phyloP scores from a whole-genome alignment of 495 filamentous ascomycete genomes.

The Bathelium albidoporum region DNA sequence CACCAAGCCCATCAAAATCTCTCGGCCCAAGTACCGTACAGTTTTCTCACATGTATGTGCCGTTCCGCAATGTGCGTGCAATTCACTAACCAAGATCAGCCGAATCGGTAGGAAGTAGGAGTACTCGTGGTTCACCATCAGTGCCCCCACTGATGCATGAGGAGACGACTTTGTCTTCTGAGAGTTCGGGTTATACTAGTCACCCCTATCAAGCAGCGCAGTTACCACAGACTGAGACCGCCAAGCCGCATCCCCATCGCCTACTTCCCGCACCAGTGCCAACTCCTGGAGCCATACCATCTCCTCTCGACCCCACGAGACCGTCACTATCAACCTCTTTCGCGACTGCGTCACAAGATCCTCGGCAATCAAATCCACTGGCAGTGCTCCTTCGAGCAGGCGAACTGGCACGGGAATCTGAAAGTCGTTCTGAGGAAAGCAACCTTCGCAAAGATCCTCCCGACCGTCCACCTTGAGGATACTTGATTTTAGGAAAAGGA shows the following conservation, averaged over 20 bases:
- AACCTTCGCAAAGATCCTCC: neutral
- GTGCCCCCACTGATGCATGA: slow-evolving; percentile 21
- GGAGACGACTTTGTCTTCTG: slow-evolving; percentile 24
- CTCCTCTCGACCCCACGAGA: slow-evolving; percentile 15
- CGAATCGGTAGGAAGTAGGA: neutral
- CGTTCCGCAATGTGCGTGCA: neutral
- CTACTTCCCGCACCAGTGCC: slow-evolving; percentile 21
- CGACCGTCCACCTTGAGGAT: neutral
- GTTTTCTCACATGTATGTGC: neutral
- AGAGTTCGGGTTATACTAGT: slow-evolving; percentile 7
- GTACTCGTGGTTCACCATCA: neutral
- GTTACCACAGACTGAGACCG: slow-evolving; percentile 9
- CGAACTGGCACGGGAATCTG: slow-evolving; percentile 17
- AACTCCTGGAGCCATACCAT: slow-evolving; percentile 10
- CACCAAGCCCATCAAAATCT: neutral
- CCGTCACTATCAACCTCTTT: slow-evolving; percentile 1
- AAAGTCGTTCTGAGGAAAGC: slow-evolving; percentile 5
- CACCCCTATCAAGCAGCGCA: slow-evolving; percentile 6
- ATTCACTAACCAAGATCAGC: neutral
- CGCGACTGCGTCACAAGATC: slow-evolving; percentile 7
- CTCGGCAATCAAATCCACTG: slow-evolving; percentile 10
- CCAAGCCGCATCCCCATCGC: slow-evolving; percentile 14
- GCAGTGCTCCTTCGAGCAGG: slow-evolving; percentile 19
- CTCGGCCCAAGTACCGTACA: neutral
- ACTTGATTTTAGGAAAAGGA: too few species aligned